Evolutionary conservation across 164 flowering plant species (phyloP), one percentile per base, ranked within the genome.

Genomic region (Chloranthus sessilifolius): DNA sequence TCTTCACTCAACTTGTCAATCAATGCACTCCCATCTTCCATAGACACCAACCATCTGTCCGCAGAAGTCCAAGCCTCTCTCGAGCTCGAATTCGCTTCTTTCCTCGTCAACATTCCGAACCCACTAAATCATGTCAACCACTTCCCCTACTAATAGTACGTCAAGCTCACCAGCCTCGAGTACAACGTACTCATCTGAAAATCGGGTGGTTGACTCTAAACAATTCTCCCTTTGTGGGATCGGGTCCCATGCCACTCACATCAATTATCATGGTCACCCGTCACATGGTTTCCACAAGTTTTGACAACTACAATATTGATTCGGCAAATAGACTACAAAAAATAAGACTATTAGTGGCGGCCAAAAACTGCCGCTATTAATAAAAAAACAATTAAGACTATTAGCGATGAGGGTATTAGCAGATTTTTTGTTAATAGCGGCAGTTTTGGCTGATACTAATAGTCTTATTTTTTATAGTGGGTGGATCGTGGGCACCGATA

Each of bases 221-320:
- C 67, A 59, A 38, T 61, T 82, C 1, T 85, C n/a, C 83, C 17
- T 82, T 82, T 24, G 54, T 79, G 9, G 89, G 85, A 15, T 82
- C 89, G 1, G 89, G 89, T 44, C 80, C 83, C 6, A 49, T 82
- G 69, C 85, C 85, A 15, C 68, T 80, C 2, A 70, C 81, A 4
- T 69, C 83, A 23, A 26, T 82, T 6, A 38, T 79, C 4, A n/a
- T 82, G 71, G 80, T 85, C 2, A 61, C 69, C 23, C 52, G 66
- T 31, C 81, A 77, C 60, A 40, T 82, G 64, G 57, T 47, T n/a
- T 7, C 60, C 2, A 66, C 85, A 0, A 37, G 35, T 14, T 77
- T 82, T 27, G 67, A 68, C 22, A 80, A 82, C 66, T 74, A 29
- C 19, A 75, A 72, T 19, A 49, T 72, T 4, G 65, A 66, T 42